These are phyloP conservation scores for Mucor velutinosus DNA, from an alignment of 371 early-diverging fungal genomes.

Conservation along the genomic window DNA sequence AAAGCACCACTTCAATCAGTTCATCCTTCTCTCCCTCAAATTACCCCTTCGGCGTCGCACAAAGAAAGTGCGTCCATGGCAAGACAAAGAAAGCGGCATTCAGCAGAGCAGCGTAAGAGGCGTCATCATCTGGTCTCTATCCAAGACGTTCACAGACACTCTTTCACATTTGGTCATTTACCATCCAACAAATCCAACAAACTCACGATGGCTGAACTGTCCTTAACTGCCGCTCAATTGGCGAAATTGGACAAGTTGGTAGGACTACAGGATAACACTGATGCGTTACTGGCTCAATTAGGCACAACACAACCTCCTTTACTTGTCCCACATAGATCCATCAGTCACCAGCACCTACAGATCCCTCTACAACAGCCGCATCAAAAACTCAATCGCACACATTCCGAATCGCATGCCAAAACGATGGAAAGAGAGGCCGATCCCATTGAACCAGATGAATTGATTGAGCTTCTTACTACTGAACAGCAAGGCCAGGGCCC, in stretches of 20 bases:
- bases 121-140: conserved; percentile 12
- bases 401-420: conserved; percentile 20
- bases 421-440: conserved; percentile 5
- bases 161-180: conserved; percentile 32
- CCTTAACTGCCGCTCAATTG: conserved; percentile 9
- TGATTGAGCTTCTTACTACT: conserved; percentile 11
- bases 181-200: conserved; percentile 9
- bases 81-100: conserved; percentile 26
- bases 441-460: conserved; percentile 27
- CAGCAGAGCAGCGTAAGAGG: conserved; percentile 23
- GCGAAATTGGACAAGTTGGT: conserved; percentile 15
- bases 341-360: conserved; percentile 34
- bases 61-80: neutral
- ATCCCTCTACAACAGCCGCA: conserved; percentile 2
- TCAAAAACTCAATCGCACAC: conserved; percentile 17
- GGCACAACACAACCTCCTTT: conserved; percentile 7
- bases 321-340: conserved; percentile 34
- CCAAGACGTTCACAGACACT: conserved; percentile 19
- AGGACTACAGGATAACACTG: conserved; percentile 3
- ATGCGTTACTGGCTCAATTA: conserved; percentile 10
- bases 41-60: conserved; percentile 1
- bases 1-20: no score
- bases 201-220: conserved; percentile 12
- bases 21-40: neutral
- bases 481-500: conserved; percentile 9